Conservation (phyloP, 1,284 basidiomycete species). For the Apiotrichum akiyoshidainum region DNA sequence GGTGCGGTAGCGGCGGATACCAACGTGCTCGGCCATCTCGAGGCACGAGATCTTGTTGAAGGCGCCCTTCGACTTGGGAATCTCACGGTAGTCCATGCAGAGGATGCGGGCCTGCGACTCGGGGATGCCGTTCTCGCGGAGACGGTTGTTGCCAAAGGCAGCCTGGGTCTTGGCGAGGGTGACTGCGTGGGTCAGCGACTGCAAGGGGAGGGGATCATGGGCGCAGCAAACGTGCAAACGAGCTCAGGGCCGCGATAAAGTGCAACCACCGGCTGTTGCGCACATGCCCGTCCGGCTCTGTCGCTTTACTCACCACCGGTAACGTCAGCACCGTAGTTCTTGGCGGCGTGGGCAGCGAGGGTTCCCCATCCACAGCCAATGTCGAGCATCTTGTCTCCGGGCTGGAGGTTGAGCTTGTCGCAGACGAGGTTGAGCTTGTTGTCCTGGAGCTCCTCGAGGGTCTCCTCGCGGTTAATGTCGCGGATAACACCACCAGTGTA, state of each 20-base stretch:
- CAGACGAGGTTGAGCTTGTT: constrained; percentile 96
- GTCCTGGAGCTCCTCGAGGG: constrained; percentile 94
- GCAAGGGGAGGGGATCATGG: not conserved
- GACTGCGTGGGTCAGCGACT: constrained; percentile 50
- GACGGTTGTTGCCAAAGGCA: constrained; percentile 84
- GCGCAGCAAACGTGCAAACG: constrained; percentile 10
- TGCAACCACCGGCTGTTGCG: not conserved
- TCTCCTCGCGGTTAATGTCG: constrained; percentile 71
- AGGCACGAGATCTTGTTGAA: constrained; percentile 95
- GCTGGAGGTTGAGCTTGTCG: constrained; percentile 85
- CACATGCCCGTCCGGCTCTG: not conserved
- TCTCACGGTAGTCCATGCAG: constrained; percentile 92
- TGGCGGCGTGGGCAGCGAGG: constrained; percentile 86
- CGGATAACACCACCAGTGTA: constrained; percentile 91
- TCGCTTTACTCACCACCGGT: constrained; percentile 61
- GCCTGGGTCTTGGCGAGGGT: constrained; percentile 90
- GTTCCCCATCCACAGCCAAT: constrained; percentile 99
- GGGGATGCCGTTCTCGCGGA: constrained; percentile 72
- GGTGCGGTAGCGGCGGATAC: constrained; percentile 82
- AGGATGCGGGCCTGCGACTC: constrained; percentile 81
- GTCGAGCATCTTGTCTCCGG: constrained; percentile 74
- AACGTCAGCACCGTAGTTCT: constrained; percentile 92
- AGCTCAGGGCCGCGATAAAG: constrained; percentile 23
- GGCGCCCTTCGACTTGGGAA: constrained; percentile 71
- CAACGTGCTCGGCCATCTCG: constrained; percentile 99